These are phyloP conservation scores for Neurospora cerealis DNA, from an alignment of 495 filamentous ascomycete genomes.

Conservation along the genomic window DNA sequence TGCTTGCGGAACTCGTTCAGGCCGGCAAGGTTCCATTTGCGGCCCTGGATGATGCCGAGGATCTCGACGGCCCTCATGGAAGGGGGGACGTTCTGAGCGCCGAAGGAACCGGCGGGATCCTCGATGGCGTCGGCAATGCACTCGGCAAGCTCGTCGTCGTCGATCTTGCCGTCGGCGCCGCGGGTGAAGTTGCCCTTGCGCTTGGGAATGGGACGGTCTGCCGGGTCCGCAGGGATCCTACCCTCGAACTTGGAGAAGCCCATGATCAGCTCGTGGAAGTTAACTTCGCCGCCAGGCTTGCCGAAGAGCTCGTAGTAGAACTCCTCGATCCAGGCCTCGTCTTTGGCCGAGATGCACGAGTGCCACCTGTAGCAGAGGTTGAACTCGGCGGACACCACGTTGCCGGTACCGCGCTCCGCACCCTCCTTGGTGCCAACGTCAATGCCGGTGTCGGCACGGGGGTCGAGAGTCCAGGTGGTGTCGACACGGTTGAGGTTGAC, in stretches of 20 bases:
- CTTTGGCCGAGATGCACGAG: slow-evolving; percentile 59
- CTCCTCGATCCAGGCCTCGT: slow-evolving; percentile 65
- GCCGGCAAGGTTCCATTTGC: slow-evolving; percentile 71
- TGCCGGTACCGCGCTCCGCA: slow-evolving; percentile 49
- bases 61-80: slow-evolving; percentile 70
- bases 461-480: slow-evolving; percentile 73
- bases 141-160: slow-evolving; percentile 58
- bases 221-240: slow-evolving; percentile 50
- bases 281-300: slow-evolving; percentile 43
- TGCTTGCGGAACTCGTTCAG: slow-evolving; percentile 83
- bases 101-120: slow-evolving; percentile 52
- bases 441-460: slow-evolving; percentile 48
- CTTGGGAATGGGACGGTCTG: slow-evolving; percentile 52
- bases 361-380: slow-evolving; percentile 66
- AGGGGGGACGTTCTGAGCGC: slow-evolving; percentile 63
- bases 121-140: slow-evolving; percentile 59
- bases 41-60: slow-evolving; percentile 74
- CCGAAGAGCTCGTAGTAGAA: slow-evolving; percentile 55
- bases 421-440: slow-evolving; percentile 47
- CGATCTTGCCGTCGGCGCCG: slow-evolving; percentile 37
- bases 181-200: slow-evolving; percentile 31
- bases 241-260: slow-evolving; percentile 52
- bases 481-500: slow-evolving; percentile 69
- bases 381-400: slow-evolving; percentile 72
- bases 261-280: slow-evolving; percentile 44